Conservation (phyloP, 169 alveolate species). For the Sarcocystis neurona region DNA sequence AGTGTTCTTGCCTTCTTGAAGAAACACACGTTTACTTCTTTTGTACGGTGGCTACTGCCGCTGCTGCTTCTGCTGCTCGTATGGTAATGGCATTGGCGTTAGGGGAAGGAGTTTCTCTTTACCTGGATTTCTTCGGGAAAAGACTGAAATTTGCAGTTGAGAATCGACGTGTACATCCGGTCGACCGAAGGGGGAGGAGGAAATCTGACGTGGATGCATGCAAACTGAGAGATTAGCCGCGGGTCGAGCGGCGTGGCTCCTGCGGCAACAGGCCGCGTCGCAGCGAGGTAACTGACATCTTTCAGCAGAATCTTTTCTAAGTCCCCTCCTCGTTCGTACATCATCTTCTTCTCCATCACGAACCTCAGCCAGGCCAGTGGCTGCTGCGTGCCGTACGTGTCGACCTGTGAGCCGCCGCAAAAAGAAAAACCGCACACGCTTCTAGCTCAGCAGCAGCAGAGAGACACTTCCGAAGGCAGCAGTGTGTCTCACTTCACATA, state of each 20-base stretch:
- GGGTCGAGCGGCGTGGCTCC: conserved; percentile 90
- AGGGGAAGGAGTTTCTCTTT: neutral
- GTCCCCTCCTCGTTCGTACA: conserved; percentile 84
- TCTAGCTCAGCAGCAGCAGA: too few species aligned
- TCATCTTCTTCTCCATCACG: conserved; percentile 86
- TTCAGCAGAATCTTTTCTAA: conserved; percentile 80
- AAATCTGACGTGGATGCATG: conserved; percentile 78
- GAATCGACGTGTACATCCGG: conserved; percentile 87
- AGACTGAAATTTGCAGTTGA: conserved; percentile 79
- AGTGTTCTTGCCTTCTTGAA: too few species aligned
- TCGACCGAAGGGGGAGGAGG: conserved; percentile 84
- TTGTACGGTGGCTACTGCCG: too few species aligned
- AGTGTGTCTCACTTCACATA: too few species aligned
- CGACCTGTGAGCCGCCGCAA: conserved; percentile 71
- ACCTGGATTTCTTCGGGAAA: conserved; percentile 81
- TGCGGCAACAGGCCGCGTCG: conserved; percentile 93
- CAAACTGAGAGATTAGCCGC: conserved; percentile 87
- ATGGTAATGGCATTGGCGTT: too few species aligned
- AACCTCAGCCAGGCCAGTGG: conserved; percentile 93
- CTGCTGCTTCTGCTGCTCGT: too few species aligned
- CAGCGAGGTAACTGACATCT: conserved; percentile 88
- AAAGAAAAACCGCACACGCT: too few species aligned
- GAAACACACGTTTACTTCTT: too few species aligned
- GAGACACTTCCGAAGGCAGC: too few species aligned
- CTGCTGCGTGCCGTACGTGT: conserved; percentile 91